phyloP scores from a whole-genome alignment of 805 yeast species.

The Candida corydali region DNA sequence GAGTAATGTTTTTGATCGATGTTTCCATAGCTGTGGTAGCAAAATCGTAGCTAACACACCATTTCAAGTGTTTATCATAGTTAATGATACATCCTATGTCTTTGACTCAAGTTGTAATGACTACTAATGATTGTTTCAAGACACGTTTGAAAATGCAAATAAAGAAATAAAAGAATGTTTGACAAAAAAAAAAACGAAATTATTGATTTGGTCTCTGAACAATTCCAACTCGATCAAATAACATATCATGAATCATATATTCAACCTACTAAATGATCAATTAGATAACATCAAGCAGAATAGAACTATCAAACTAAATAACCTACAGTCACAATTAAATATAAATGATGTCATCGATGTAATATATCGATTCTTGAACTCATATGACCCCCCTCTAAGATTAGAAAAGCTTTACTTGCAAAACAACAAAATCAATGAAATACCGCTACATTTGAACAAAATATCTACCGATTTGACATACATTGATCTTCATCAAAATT shows the following conservation, averaged over 20 bases:
- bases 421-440: slow-evolving; percentile 41
- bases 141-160: too few species aligned
- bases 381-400: slow-evolving; percentile 21
- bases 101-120: too few species aligned
- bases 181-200: too few species aligned
- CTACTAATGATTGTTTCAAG: too few species aligned
- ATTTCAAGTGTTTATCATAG: too few species aligned
- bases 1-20: too few species aligned
- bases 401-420: slow-evolving; percentile 53
- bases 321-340: slow-evolving; percentile 6
- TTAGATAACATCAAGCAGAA: slow-evolving; percentile 17
- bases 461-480: slow-evolving; percentile 46
- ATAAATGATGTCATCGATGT: slow-evolving; percentile 16
- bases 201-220: too few species aligned
- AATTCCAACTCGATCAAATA: too few species aligned
- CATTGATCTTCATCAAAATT: slow-evolving; percentile 64
- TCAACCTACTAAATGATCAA: slow-evolving; percentile 17
- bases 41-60: too few species aligned
- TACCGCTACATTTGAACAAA: slow-evolving; percentile 46
- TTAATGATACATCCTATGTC: too few species aligned
- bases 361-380: slow-evolving; percentile 17
- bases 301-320: slow-evolving; percentile 18
- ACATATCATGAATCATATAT: slow-evolving; percentile 1
- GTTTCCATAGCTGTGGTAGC: too few species aligned
- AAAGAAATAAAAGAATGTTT: too few species aligned